These are phyloP conservation scores for Sinapis alba DNA, from an alignment of 441 rosid genomes.

Conservation along the genomic window DNA sequence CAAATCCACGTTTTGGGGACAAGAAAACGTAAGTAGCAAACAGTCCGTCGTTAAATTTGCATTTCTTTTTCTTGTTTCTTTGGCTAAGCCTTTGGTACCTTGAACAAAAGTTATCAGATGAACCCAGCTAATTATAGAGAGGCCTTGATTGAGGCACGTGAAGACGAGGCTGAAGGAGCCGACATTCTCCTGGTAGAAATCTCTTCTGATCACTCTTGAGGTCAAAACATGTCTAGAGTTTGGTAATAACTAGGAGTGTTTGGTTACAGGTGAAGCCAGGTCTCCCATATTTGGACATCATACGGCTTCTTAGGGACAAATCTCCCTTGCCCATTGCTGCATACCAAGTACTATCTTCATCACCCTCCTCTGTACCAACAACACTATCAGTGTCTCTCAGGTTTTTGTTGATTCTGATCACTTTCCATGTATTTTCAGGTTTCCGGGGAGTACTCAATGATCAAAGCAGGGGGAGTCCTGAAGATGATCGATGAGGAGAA, in stretches of 20 bases:
- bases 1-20: slow-evolving; percentile 95
- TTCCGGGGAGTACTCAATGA: slow-evolving; percentile 98
- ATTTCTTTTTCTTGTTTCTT: background rate
- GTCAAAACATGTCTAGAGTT: slow-evolving; percentile 1
- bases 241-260: slow-evolving; percentile 15
- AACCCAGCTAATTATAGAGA: slow-evolving; percentile 95
- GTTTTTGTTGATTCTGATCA: background rate
- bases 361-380: background rate
- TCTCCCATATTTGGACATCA: slow-evolving; percentile 94
- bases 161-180: slow-evolving; percentile 97
- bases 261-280: slow-evolving; percentile 88
- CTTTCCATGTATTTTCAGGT: slow-evolving; percentile 50
- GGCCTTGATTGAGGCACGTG: slow-evolving; percentile 85
- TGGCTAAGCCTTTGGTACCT: slow-evolving; percentile 19
- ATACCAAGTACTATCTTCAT: slow-evolving; percentile 64
- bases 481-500: slow-evolving; percentile 97
- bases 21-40: slow-evolving; percentile 70
- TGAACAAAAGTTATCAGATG: slow-evolving; percentile 90
- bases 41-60: background rate
- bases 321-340: slow-evolving; percentile 93
- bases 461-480: slow-evolving; percentile 87
- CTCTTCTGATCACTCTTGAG: slow-evolving; percentile 8
- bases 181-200: slow-evolving; percentile 80
- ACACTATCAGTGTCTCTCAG: background rate
- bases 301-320: slow-evolving; percentile 82